Conservation (phyloP, 1,284 basidiomycete species). For the Sphagnurus paluster region DNA sequence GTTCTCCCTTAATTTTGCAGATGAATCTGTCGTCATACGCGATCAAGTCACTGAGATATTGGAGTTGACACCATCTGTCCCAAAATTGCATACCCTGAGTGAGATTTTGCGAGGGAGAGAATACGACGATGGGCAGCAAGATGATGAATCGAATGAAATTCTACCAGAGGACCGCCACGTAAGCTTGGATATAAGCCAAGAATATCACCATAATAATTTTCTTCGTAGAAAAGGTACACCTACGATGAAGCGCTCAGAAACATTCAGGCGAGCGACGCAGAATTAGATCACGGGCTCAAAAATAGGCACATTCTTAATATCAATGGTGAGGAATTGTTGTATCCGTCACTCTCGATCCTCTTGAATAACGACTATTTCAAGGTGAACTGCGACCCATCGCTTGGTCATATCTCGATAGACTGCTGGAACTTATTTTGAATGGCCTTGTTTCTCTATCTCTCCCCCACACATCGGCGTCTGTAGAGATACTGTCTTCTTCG, state of each 20-base stretch:
- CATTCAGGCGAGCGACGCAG: slow-evolving; percentile 79
- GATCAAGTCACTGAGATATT: slow-evolving; percentile 77
- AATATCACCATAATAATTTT: too few relatives aligned
- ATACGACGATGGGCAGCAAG: slow-evolving; percentile 67
- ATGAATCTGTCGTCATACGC: slow-evolving; percentile 55
- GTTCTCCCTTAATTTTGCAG: slow-evolving; percentile 27
- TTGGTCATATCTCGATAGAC: slow-evolving; percentile 59
- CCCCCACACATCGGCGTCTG: slow-evolving; percentile 46
- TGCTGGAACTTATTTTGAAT: slow-evolving; percentile 75
- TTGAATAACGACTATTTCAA: slow-evolving; percentile 25
- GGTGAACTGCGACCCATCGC: slow-evolving; percentile 72
- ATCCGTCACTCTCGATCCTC: slow-evolving; percentile 16
- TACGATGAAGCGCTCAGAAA: slow-evolving; percentile 61
- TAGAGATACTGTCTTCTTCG: slow-evolving; percentile 53
- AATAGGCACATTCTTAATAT: slow-evolving; percentile 72
- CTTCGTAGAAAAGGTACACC: slow-evolving; percentile 38
- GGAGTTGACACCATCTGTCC: slow-evolving; percentile 73
- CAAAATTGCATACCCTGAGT: slow-evolving; percentile 70
- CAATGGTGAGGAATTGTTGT: slow-evolving; percentile 51
- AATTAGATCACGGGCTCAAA: slow-evolving; percentile 63
- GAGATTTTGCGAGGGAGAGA: slow-evolving; percentile 61
- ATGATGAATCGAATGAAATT: slow-evolving; percentile 38
- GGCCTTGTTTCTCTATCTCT: slow-evolving; percentile 62
- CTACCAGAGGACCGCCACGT: slow-evolving; percentile 14
- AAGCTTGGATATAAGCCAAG: too few relatives aligned